Evolutionary conservation across 148 eudicot genomes (phyloP).

Genomic region (Hydrangea macrophylla): DNA sequence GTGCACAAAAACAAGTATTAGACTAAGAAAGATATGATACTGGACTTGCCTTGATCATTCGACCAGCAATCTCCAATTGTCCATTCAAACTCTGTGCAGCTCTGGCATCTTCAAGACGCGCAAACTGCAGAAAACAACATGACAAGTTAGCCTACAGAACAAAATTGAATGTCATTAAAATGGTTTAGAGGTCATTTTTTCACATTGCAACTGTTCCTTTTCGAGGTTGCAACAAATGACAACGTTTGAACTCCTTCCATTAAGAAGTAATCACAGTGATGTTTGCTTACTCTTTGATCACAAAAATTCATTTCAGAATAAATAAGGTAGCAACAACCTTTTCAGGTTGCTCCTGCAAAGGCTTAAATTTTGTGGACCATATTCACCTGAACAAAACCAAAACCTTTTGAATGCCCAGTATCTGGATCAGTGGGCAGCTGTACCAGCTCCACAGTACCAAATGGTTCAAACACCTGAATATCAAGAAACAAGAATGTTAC

Average conservation of each 20-base stretch:
- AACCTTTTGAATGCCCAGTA: slow-evolving; percentile 82
- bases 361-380: not conserved
- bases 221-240: not conserved
- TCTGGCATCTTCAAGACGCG: slow-evolving; percentile 90
- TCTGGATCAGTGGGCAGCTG: slow-evolving; percentile 75
- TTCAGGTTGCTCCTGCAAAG: not conserved
- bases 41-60: slow-evolving; percentile 63
- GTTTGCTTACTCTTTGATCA: slow-evolving; percentile 5
- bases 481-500: not conserved
- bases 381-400: slow-evolving; percentile 87
- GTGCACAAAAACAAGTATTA: too few relatives aligned
- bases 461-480: slow-evolving; percentile 82
- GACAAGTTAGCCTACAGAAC: not conserved
- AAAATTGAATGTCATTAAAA: not conserved
- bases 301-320: not conserved
- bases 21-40: not conserved
- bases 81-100: slow-evolving; percentile 78
- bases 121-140: slow-evolving; percentile 52
- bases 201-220: not conserved
- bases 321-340: not conserved
- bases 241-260: not conserved
- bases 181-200: not conserved
- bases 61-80: slow-evolving; percentile 92
- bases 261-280: not conserved
- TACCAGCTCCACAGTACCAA: slow-evolving; percentile 87